These are phyloP conservation scores for Oldenlandia corymbosa DNA, from an alignment of 257 asterid genomes.

Conservation along the genomic window DNA sequence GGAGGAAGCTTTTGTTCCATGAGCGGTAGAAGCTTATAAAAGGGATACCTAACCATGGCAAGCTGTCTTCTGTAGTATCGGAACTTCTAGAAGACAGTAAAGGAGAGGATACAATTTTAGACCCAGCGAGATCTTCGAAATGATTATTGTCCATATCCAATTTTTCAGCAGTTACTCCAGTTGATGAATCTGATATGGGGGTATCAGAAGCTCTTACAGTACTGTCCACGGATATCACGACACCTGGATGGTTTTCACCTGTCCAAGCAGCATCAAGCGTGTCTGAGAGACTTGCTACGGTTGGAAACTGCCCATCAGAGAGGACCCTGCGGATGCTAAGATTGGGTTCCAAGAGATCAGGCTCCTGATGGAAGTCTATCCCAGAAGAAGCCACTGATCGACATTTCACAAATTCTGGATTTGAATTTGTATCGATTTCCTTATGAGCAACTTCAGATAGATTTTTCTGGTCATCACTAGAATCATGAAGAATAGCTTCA, in stretches of 20 bases:
- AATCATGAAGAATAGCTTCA: conserved; percentile 28
- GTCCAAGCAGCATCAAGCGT: conserved; percentile 95
- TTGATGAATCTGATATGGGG: conserved; percentile 32
- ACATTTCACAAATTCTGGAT: conserved; percentile 24
- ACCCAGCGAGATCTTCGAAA: conserved; percentile 32
- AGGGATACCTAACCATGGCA: conserved; percentile 68
- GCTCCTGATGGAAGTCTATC: conserved; percentile 26
- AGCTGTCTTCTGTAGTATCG: conserved; percentile 47
- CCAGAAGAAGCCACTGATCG: conserved; percentile 26
- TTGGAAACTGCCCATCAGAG: conserved; percentile 61
- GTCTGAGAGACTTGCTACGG: conserved; percentile 49
- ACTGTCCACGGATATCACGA: conserved; percentile 30
- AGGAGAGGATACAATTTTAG: conserved; percentile 36
- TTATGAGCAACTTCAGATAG: conserved; percentile 28
- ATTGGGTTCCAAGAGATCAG: conserved; percentile 39
- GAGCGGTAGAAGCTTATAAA: conserved; percentile 65
- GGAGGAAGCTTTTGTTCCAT: conserved; percentile 46
- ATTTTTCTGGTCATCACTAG: conserved; percentile 16
- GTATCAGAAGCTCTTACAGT: conserved; percentile 29
- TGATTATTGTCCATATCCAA: conserved; percentile 42
- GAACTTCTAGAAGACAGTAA: conserved; percentile 39
- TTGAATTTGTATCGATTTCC: conserved; percentile 20
- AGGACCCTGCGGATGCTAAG: conserved; percentile 42
- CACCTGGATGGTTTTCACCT: conserved; percentile 50
- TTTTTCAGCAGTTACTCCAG: conserved; percentile 37